Conservation (phyloP, 805 yeast species). For the Yarrowia divulgata region DNA sequence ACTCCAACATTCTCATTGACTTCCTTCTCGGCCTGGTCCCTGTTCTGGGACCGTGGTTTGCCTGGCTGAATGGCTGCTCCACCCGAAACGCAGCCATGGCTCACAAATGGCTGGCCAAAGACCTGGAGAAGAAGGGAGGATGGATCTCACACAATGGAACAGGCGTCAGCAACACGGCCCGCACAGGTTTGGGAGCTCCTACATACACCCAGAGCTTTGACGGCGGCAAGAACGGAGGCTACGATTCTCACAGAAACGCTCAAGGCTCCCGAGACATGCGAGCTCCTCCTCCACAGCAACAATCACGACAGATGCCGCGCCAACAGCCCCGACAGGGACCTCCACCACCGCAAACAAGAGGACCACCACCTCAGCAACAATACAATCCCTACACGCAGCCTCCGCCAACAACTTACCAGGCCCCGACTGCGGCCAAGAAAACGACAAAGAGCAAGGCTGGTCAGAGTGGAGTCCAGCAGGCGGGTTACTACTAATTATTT, state of each 20-base stretch:
- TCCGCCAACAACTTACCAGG: conserved; percentile 7
- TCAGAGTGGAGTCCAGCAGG: conserved; percentile 32
- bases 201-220: conserved; percentile 18
- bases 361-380: conserved; percentile 3
- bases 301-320: background rate
- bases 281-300: background rate
- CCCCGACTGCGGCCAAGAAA: background rate
- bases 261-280: conserved; percentile 15
- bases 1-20: conserved; percentile 78
- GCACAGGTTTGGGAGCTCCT: conserved; percentile 12
- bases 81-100: conserved; percentile 79
- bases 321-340: background rate
- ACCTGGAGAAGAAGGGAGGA: conserved; percentile 28
- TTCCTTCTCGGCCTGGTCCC: conserved; percentile 80
- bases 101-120: conserved; percentile 28
- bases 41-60: conserved; percentile 73
- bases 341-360: background rate
- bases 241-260: background rate
- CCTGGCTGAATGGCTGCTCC: conserved; percentile 86
- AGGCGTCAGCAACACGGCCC: conserved; percentile 9
- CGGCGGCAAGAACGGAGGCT: conserved; percentile 2
- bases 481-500: conserved; percentile 19
- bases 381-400: conserved; percentile 28
- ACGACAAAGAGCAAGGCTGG: conserved; percentile 14
- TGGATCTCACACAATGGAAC: conserved; percentile 25